Percentiles rank a stretch among this genome's conserved stretches.
Evolutionary conservation across 305 asterid species (phyloP).

Genomic region (Fraxinus platypoda): DNA sequence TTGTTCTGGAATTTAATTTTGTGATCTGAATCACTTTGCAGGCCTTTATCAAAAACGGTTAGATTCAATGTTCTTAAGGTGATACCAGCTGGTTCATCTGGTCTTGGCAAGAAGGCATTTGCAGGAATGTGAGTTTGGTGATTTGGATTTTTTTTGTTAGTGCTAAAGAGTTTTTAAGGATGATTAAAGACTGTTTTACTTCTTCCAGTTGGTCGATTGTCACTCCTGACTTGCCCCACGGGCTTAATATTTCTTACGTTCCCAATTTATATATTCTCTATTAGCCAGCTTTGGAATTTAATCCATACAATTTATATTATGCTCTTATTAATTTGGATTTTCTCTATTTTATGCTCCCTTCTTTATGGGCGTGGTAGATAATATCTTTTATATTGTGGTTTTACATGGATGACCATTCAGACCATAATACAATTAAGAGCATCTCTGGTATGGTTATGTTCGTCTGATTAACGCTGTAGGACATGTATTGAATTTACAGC

Average conservation of each 20-base stretch:
- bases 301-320: background rate
- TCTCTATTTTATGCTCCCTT: too few species aligned
- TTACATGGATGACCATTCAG: background rate
- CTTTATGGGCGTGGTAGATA: background rate
- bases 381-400: background rate
- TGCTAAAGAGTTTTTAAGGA: background rate
- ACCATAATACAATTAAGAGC: background rate
- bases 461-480: background rate
- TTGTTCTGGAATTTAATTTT: background rate
- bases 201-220: background rate
- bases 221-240: background rate
- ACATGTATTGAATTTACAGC: background rate
- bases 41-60: slow-evolving; percentile 36
- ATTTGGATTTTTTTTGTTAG: background rate
- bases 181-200: background rate
- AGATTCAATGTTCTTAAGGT: slow-evolving; percentile 39
- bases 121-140: slow-evolving; percentile 25
- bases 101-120: slow-evolving; percentile 36
- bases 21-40: background rate
- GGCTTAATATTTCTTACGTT: background rate
- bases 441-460: background rate
- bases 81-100: slow-evolving; percentile 38
- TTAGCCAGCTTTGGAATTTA: background rate
- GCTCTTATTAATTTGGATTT: too few species aligned
- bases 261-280: background rate